These are phyloP conservation scores for Malus hybrid DNA, from an alignment of 331 rosid genomes.

Conservation along the genomic window DNA sequence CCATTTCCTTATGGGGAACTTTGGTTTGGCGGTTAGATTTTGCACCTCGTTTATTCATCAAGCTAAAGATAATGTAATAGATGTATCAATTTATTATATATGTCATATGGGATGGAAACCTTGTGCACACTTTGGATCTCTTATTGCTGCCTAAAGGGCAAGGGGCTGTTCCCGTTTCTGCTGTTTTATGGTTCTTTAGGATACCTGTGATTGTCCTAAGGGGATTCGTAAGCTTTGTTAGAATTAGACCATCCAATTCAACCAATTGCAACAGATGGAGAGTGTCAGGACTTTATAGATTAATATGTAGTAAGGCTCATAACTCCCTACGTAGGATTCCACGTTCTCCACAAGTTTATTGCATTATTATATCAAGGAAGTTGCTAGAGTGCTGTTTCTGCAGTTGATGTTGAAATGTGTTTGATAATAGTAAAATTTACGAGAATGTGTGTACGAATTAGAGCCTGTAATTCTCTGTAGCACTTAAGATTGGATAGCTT, in stretches of 20 bases:
- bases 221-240: background rate
- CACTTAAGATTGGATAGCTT: background rate
- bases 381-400: background rate
- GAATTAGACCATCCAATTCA: background rate
- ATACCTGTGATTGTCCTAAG: background rate
- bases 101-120: background rate
- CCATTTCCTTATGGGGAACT: background rate
- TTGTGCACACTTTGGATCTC: background rate
- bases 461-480: background rate
- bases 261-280: background rate
- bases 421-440: background rate
- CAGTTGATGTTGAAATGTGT: background rate
- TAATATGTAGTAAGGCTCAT: background rate
- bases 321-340: background rate
- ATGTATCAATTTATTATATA: background rate
- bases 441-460: background rate
- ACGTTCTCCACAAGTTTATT: background rate
- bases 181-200: background rate
- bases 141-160: background rate
- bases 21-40: background rate
- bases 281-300: background rate
- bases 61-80: background rate
- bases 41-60: background rate
- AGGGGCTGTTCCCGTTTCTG: background rate
- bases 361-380: background rate